These are phyloP conservation scores for Fusarium transvaalense DNA, from an alignment of 2,329 filamentous ascomycete genomes.

Conservation along the genomic window DNA sequence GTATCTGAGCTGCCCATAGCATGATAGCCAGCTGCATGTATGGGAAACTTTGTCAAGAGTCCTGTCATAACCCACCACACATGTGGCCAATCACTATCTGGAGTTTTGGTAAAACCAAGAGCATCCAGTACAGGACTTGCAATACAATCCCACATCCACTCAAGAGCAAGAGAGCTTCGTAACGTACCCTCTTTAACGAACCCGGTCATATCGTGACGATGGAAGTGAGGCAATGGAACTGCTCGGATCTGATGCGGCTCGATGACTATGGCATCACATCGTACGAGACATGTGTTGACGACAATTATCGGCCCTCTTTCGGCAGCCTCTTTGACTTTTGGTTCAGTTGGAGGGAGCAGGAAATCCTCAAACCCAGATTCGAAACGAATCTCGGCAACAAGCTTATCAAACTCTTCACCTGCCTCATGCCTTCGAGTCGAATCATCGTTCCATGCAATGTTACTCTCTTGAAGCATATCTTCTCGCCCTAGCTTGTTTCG, in stretches of 20 bases:
- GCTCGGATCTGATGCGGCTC: background rate
- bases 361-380: background rate
- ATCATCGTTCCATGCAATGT: background rate
- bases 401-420: background rate
- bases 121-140: background rate
- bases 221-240: background rate
- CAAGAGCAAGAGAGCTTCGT: background rate
- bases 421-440: background rate
- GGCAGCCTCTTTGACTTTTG: rapidly evolving
- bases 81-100: background rate
- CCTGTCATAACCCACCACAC: slow-evolving; percentile 3
- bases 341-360: background rate
- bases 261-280: background rate
- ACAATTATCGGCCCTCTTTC: rapidly evolving
- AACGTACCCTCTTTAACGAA: background rate
- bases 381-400: background rate
- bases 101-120: background rate
- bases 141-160: background rate
- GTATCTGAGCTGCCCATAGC: background rate
- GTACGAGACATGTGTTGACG: background rate
- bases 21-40: background rate
- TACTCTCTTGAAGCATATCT: background rate
- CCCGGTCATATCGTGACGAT: background rate
- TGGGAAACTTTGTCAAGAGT: background rate
- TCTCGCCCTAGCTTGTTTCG: background rate